phyloP scores from a whole-genome alignment of 805 yeast species.

The Teunomyces cretensis region DNA sequence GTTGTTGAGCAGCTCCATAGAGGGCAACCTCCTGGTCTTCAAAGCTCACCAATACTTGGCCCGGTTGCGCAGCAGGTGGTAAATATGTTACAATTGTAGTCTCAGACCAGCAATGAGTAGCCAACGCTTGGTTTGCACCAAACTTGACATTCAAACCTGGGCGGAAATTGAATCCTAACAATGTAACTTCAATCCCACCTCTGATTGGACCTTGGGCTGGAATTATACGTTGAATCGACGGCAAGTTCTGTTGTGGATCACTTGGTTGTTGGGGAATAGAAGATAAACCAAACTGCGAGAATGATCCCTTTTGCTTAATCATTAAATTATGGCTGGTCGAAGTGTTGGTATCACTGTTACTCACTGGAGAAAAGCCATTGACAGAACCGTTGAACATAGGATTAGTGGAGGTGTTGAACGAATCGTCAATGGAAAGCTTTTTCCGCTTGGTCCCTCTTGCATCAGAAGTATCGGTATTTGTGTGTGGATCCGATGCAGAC shows the following conservation, averaged over 20 bases:
- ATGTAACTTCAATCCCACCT: conserved; percentile 94
- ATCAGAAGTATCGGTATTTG: conserved; percentile 33
- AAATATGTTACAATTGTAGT: conserved; percentile 89
- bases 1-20: conserved; percentile 34
- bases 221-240: conserved; percentile 78
- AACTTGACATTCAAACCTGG: conserved; percentile 82
- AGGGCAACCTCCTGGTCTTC: conserved; percentile 45
- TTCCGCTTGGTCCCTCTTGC: conserved; percentile 48
- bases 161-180: conserved; percentile 83
- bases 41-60: conserved; percentile 90
- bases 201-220: conserved; percentile 95
- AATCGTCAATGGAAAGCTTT: conserved; percentile 48
- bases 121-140: conserved; percentile 75
- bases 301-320: conserved; percentile 5
- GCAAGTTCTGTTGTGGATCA: conserved; percentile 27
- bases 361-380: conserved; percentile 45
- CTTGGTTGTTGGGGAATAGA: conserved; percentile 9
- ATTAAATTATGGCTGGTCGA: conserved; percentile 11
- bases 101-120: conserved; percentile 96
- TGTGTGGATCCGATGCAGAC: conserved; percentile 53
- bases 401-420: conserved; percentile 32
- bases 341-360: conserved; percentile 45
- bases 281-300: conserved; percentile 9
- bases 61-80: conserved; percentile 88
- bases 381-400: conserved; percentile 40